Evolutionary conservation across 345 rosid genomes (phyloP), one percentile per base, ranked within the genome.

Genomic region (Viola odorata): DNA sequence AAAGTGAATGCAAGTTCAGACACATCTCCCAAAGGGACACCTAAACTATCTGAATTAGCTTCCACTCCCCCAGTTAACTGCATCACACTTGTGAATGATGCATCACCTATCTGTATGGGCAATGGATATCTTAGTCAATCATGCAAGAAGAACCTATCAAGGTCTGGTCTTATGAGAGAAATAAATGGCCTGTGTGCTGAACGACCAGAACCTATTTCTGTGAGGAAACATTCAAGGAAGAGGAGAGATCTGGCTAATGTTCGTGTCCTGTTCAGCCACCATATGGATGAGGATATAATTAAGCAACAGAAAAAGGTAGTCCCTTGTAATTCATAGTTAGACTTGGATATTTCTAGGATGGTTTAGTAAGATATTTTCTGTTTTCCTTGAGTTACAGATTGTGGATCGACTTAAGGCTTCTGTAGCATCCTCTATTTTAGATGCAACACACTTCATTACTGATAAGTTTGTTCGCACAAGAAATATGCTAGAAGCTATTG

Each of bases 31-130:
- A 44, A 50, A 65, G 68, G 62, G 62, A 76, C 50, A 73, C 57
- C 59, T 41, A 62, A 63, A 71, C 53, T 57, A 56, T 60, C 66
- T 12, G 71, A 73, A 58, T 57, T 69, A 23, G 56, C 67, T 45
- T 61, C 65, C 64, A 58, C 56, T 53, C 63, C 85, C n/a, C 84
- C 85, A 14, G 58, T 16, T 52, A 73, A 65, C 53, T 59, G 66
- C 47, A 68, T 23, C 68, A 77, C 69, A 12, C 77, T 87, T 70
- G 67, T 75, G 32, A 80, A 80, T 60, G 77, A 39, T 39, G 84
- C 63, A 45, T 94, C 97, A 0, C 99, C 99, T 32, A 65, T 94
- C 75, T 94, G 99, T 70, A 82, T 77, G 77, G 91, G 90, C 23
- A 77, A 81, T 58, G 97, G 82, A 74, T 89, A 87, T 71, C 64